Evolutionary conservation across 345 rosid species (phyloP), one percentile per base, ranked within the genome.

Genomic region (Acer negundo): DNA sequence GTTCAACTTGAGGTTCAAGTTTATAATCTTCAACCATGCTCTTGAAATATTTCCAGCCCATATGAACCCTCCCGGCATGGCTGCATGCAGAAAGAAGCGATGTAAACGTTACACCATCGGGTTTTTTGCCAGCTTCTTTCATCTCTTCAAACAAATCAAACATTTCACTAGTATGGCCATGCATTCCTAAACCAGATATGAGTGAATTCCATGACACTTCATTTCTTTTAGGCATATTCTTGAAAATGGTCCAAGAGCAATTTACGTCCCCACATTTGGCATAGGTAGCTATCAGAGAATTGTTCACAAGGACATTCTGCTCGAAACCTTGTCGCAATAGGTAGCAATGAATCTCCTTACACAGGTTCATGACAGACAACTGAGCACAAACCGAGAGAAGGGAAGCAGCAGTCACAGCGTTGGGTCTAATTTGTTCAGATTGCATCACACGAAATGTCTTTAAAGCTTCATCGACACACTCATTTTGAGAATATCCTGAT

Each of bases 51-150:
- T 78, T 72, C 86, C 83, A 82, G 62, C 85, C 89, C 80, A 67
- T 63, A 24, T 81, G 80, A 59, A 84, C 79, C 74, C 69, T 76
- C 47, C 89, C 89, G 23, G 80, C 61, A 49, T 84, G 89, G 82
- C 91, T 84, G 73, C 89, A 84, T 35, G 85, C 84, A 74, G 88
- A 80, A 63, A 86, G 86, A 72, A 88, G 83, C 23, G 89, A 76
- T 3, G 83, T 84, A 74, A 84, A 83, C 70, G 88, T 88, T 67
- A 76, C 74, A 53, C 53, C 74, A 69, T 84, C 85, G 28, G 87
- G 87, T 73, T 74, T 76, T 63, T 74, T 59, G 38, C 77, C 84
- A 12, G 81, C 74, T 62, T 67, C 82, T 79, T 83, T 80, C 89
- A 86, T 88, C 53, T 69, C 49, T 74, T 79, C 87, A 77, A 84